These are phyloP conservation scores for Croton setiger DNA, from an alignment of 441 rosid species.

Conservation along the genomic window DNA sequence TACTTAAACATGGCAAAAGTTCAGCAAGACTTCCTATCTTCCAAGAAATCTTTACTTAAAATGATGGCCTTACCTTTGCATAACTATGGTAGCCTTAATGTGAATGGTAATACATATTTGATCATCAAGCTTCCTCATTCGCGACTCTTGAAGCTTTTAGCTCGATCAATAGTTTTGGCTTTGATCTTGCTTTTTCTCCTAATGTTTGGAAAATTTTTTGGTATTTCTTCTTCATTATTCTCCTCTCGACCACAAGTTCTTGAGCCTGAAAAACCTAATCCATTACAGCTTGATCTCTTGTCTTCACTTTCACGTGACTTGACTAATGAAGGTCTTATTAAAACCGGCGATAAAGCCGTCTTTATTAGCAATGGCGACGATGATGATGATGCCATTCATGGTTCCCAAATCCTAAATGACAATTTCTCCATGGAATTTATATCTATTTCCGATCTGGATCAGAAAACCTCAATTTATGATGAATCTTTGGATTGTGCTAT, in stretches of 20 bases:
- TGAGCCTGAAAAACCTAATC: conserved; percentile 6
- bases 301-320: conserved; percentile 46
- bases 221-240: conserved; percentile 10
- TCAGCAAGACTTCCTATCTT: conserved; percentile 28
- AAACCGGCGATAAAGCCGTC: conserved; percentile 36
- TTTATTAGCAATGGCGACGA: conserved; percentile 29
- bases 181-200: conserved; percentile 39
- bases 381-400: conserved; percentile 2
- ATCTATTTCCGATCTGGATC: conserved; percentile 37
- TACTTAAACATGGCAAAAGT: conserved; percentile 33
- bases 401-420: conserved; percentile 20
- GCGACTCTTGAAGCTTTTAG: conserved; percentile 31
- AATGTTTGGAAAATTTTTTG: conserved; percentile 21
- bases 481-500: conserved; percentile 45
- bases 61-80: conserved; percentile 7
- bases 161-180: conserved; percentile 37
- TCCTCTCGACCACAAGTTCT: neutral
- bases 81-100: neutral
- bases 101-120: conserved; percentile 18
- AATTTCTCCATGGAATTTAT: conserved; percentile 34
- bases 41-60: conserved; percentile 30
- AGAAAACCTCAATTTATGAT: conserved; percentile 30
- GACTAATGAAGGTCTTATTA: conserved; percentile 52
- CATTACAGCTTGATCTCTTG: conserved; percentile 21
- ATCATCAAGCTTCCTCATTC: conserved; percentile 37